These are phyloP conservation scores for Candida buenavistaensis DNA, from an alignment of 1,139 yeast species.

Conservation along the genomic window DNA sequence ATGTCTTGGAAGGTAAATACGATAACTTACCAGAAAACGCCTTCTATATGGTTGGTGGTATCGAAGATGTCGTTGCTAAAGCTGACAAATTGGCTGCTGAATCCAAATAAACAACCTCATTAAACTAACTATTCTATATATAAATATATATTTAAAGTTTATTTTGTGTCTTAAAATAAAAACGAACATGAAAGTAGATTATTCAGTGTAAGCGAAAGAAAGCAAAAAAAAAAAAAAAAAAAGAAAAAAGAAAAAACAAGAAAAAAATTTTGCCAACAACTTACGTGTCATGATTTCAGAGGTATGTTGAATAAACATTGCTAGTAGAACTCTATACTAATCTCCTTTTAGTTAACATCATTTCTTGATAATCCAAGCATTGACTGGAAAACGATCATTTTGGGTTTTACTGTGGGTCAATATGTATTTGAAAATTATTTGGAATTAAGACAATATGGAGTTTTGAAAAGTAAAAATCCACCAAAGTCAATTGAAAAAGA, in stretches of 20 bases:
- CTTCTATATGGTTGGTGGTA: constrained; percentile 99
- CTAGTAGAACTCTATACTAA: no score
- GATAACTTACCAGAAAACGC: constrained; percentile 99
- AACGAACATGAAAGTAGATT: constrained; percentile 5
- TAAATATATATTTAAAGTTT: constrained; percentile 2
- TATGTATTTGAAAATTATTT: constrained; percentile 73
- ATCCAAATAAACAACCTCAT: constrained; percentile 53
- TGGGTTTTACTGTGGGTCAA: constrained; percentile 77
- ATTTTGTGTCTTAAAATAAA: constrained; percentile 3
- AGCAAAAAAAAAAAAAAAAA: background rate
- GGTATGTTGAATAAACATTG: no score
- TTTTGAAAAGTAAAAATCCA: constrained; percentile 52
- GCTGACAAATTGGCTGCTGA: constrained; percentile 98
- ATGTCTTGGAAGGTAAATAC: constrained; percentile 97
- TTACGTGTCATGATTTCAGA: constrained; percentile 12
- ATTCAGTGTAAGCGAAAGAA: no score
- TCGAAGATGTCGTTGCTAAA: constrained; percentile 96
- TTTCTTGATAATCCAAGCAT: constrained; percentile 50
- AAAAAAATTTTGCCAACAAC: background rate
- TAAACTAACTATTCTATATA: constrained; percentile 7
- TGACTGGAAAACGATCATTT: constrained; percentile 75
- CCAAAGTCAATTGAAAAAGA: constrained; percentile 68
- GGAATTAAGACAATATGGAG: constrained; percentile 73
- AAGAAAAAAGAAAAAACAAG: background rate
- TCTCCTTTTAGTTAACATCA: no score